Evolutionary conservation across 495 filamentous ascomycete species (phyloP).

Genomic region (Arthonia radiata): DNA sequence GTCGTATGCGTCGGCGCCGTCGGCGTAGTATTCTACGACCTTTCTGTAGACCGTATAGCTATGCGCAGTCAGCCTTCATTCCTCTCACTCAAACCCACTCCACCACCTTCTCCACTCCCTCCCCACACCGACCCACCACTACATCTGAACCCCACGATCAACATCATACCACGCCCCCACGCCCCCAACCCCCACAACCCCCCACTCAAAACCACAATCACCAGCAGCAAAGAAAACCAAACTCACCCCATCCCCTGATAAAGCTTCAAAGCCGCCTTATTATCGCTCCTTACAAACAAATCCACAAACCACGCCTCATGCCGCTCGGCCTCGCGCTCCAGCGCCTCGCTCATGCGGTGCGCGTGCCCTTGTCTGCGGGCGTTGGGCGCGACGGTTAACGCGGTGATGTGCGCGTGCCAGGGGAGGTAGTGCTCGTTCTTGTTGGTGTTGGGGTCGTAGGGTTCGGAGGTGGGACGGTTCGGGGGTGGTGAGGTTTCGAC

Average conservation of each 20-base stretch:
- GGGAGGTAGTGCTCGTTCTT: constrained; percentile 46
- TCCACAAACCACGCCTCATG: constrained; percentile 87
- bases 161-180: too few relatives aligned
- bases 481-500: constrained; percentile 62
- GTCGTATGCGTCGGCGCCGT: constrained; percentile 77
- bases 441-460: constrained; percentile 29
- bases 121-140: too few relatives aligned
- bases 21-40: constrained; percentile 78
- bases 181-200: too few relatives aligned
- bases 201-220: too few relatives aligned
- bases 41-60: constrained; percentile 60
- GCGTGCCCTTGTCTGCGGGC: constrained; percentile 71
- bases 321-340: constrained; percentile 57
- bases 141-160: too few relatives aligned
- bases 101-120: too few relatives aligned
- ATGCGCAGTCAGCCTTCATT: too few relatives aligned
- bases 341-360: constrained; percentile 44
- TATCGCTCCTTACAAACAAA: constrained; percentile 72
- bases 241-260: constrained; percentile 73
- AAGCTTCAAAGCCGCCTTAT: constrained; percentile 62
- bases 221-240: background rate
- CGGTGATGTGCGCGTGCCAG: constrained; percentile 96
- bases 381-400: constrained; percentile 71
- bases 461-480: too few relatives aligned
- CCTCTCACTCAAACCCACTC: too few relatives aligned